Percentiles rank a stretch among this genome's conserved stretches.
phyloP scores from a whole-genome alignment of 345 rosid species.

The Camelina laxa region DNA sequence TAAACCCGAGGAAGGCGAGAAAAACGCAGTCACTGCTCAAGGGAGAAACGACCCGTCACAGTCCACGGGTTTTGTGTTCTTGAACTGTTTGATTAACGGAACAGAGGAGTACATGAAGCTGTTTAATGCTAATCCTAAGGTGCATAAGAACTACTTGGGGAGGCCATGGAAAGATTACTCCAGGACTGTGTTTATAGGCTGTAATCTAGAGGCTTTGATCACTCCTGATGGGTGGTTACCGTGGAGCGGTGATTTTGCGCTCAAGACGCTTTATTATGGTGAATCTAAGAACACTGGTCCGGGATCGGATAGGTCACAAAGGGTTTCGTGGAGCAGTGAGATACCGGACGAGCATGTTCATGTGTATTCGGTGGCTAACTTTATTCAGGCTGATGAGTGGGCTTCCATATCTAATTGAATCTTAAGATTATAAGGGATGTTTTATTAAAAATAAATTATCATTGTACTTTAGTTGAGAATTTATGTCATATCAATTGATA shows the following conservation, averaged over 20 bases:
- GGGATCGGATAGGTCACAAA: slow-evolving; percentile 53
- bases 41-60: slow-evolving; percentile 88
- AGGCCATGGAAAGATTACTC: slow-evolving; percentile 98
- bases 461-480: slow-evolving; percentile 27
- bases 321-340: slow-evolving; percentile 81
- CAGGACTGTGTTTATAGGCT: slow-evolving; percentile 70
- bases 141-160: slow-evolving; percentile 77
- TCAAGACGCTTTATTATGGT: slow-evolving; percentile 84
- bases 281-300: slow-evolving; percentile 75
- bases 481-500: not conserved
- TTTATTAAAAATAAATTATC: not conserved
- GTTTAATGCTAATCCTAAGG: slow-evolving; percentile 59
- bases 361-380: slow-evolving; percentile 68
- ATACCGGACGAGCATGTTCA: slow-evolving; percentile 60
- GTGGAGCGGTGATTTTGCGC: slow-evolving; percentile 68
- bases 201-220: slow-evolving; percentile 62
- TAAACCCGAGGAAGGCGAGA: slow-evolving; percentile 79
- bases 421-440: not conserved
- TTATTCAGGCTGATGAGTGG: slow-evolving; percentile 90
- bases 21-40: slow-evolving; percentile 78
- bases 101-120: slow-evolving; percentile 77
- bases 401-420: slow-evolving; percentile 47
- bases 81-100: slow-evolving; percentile 73
- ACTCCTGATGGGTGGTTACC: slow-evolving; percentile 81
- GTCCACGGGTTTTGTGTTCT: slow-evolving; percentile 73